Percentiles rank a stretch among this genome's conserved stretches.
Evolutionary conservation across 1,284 basidiomycete species (phyloP).

Genomic region (Volvariella volvacea): DNA sequence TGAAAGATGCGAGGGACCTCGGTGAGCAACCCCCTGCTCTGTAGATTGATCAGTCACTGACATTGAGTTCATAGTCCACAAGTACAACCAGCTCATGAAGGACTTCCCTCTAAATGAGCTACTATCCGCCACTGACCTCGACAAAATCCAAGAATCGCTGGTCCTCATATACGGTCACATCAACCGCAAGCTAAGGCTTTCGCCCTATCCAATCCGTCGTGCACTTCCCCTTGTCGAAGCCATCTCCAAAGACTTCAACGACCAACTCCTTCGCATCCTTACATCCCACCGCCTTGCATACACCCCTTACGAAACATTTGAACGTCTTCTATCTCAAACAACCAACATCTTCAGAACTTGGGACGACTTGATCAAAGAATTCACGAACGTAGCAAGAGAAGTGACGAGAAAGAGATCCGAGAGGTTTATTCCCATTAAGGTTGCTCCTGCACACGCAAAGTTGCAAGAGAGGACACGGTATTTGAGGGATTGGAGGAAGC

Average conservation of each 20-base stretch:
- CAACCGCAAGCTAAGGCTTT: constrained; percentile 92
- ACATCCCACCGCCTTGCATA: constrained; percentile 88
- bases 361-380: constrained; percentile 98
- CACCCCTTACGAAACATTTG: constrained; percentile 92
- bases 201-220: constrained; percentile 93
- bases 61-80: constrained; percentile 60
- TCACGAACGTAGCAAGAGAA: constrained; percentile 95
- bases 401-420: constrained; percentile 89
- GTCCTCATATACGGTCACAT: constrained; percentile 88
- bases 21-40: constrained; percentile 40
- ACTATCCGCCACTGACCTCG: constrained; percentile 91
- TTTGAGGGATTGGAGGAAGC: constrained; percentile 89
- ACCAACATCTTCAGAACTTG: constrained; percentile 87
- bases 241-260: constrained; percentile 95
- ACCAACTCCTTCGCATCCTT: constrained; percentile 88
- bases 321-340: constrained; percentile 73
- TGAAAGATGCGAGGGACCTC: constrained; percentile 87
- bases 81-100: constrained; percentile 98
- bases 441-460: constrained; percentile 85
- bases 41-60: neutral
- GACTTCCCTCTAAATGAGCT: constrained; percentile 98
- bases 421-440: constrained; percentile 97
- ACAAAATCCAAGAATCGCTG: constrained; percentile 89
- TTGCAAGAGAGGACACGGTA: constrained; percentile 88
- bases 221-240: constrained; percentile 96